These are phyloP conservation scores for Phaeolepiota aurea DNA, from an alignment of 768 basidiomycete species.

Conservation along the genomic window DNA sequence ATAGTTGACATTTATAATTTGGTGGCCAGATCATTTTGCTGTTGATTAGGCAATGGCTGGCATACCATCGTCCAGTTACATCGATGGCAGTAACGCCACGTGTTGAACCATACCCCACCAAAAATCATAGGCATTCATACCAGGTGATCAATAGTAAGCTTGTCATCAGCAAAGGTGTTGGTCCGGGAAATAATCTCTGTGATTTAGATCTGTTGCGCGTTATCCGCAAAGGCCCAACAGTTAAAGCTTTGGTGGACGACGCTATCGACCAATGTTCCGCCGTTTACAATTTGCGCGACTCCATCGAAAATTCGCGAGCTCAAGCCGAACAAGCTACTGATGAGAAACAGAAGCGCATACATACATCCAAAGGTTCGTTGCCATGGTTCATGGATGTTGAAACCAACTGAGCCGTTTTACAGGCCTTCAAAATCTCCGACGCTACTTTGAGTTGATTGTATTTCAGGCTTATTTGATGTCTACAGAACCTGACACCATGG, in stretches of 20 bases:
- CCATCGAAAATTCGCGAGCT: conserved; percentile 78
- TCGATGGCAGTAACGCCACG: conserved; percentile 34
- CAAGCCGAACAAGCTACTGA: conserved; percentile 72
- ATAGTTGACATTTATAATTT: not conserved
- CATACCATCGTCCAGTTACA: conserved; percentile 27
- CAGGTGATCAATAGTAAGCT: conserved; percentile 84
- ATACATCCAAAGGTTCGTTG: conserved; percentile 78
- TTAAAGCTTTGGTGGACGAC: conserved; percentile 82
- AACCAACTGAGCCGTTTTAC: no score
- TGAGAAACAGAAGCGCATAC: conserved; percentile 53
- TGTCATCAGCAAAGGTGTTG: no score
- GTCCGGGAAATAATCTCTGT: no score
- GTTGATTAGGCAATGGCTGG: conserved; percentile 80
- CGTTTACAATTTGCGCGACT: conserved; percentile 79
- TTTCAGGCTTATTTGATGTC: conserved; percentile 89
- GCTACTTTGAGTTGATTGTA: conserved; percentile 80
- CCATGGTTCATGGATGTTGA: no score
- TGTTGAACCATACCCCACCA: conserved; percentile 21
- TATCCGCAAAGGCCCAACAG: conserved; percentile 74
- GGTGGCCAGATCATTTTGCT: conserved; percentile 63
- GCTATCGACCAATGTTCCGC: conserved; percentile 82
- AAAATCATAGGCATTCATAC: conserved; percentile 60
- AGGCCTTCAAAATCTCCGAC: conserved; percentile 75
- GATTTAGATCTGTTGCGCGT: conserved; percentile 76
- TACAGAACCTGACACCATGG: conserved; percentile 70